These are phyloP conservation scores for Phaeosphaeria sp. DNA, from an alignment of 2,329 filamentous ascomycete species.

Conservation along the genomic window DNA sequence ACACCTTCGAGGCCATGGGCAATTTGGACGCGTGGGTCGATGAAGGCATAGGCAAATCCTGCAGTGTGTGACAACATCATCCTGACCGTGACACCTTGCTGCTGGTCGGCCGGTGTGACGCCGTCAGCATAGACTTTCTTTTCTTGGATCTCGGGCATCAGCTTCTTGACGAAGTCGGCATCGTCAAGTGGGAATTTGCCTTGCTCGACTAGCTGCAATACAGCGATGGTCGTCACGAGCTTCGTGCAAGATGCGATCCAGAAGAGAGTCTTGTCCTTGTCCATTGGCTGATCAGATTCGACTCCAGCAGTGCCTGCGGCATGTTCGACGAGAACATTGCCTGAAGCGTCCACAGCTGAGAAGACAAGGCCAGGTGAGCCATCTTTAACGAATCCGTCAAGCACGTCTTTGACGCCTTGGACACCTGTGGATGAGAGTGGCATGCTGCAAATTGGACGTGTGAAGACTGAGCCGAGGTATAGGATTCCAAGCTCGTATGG, in stretches of 20 bases:
- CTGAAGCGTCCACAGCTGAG: conserved; percentile 54
- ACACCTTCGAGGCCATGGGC: conserved; percentile 65
- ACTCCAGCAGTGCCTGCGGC: conserved; percentile 52
- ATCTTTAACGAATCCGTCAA: conserved; percentile 39
- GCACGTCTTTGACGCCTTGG: conserved; percentile 45
- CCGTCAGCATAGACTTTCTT: conserved; percentile 51
- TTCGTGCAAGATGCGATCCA: conserved; percentile 63
- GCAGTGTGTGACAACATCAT: conserved; percentile 61
- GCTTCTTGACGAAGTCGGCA: conserved; percentile 37
- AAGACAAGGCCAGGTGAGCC: conserved; percentile 55
- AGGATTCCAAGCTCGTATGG: background rate
- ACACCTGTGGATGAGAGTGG: conserved; percentile 37
- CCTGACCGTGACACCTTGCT: conserved; percentile 56
- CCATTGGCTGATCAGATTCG: conserved; percentile 59
- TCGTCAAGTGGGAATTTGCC: conserved; percentile 47
- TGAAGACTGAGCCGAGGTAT: background rate
- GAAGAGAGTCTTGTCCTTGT: conserved; percentile 63
- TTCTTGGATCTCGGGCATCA: conserved; percentile 46
- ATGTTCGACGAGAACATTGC: conserved; percentile 50
- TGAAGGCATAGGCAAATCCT: conserved; percentile 58
- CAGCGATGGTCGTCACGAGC: conserved; percentile 41
- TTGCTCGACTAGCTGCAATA: conserved; percentile 47
- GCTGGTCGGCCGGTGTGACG: conserved; percentile 45
- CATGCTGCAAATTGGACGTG: conserved; percentile 24
- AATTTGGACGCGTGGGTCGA: conserved; percentile 53